Evolutionary conservation across 768 basidiomycete species (phyloP), one percentile per base, ranked within the genome.

Genomic region (Ramaria sp.): DNA sequence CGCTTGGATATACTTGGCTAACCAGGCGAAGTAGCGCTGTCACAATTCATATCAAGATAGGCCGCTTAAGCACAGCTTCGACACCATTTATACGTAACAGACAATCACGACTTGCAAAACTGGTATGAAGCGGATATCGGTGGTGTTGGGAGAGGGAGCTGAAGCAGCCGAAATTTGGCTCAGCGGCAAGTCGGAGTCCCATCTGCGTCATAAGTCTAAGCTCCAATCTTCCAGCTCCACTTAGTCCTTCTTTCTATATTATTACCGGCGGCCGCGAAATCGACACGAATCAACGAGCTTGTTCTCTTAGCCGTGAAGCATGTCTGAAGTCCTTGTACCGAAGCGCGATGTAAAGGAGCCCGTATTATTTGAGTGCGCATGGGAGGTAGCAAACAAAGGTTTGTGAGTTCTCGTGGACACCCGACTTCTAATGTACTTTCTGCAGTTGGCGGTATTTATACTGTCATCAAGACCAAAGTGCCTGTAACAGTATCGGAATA

Each of bases 401-500:
- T 9, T 12, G 51, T 53, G 6, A 24, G 25, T 24, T 27, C 8
- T 30, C 24, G 18, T n/a, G 16, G 16, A 3, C 28, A 16, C n/a
- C n/a, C n/a, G n/a, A n/a, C n/a, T n/a, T n/a, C n/a, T 25, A 43
- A 36, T 38, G 13, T 15, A 22, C 25, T 37, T 16, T 15, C 51
- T n/a, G n/a, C n/a, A 69, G 94, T 97, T 68, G 95, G 94, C 61
- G 95, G 95, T 58, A 97, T 97, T 70, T 97, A 97, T 78, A 97
- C 95, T 60, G 95, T 99, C 72, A 96, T 98, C 67, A 97, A 97
- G 73, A 98, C 96, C 49, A 99, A 99, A 67, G 93, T 96, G 55
- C 96, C 96, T 52, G 91, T 99, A 71, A 98, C 96, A 61, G 88
- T 94, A 65, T 82, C 83, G 54, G 96, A 98, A 70, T 98, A 86